Evolutionary conservation across 2,329 filamentous ascomycete genomes (phyloP).

Genomic region (Phaeosphaeriaceae sp.): DNA sequence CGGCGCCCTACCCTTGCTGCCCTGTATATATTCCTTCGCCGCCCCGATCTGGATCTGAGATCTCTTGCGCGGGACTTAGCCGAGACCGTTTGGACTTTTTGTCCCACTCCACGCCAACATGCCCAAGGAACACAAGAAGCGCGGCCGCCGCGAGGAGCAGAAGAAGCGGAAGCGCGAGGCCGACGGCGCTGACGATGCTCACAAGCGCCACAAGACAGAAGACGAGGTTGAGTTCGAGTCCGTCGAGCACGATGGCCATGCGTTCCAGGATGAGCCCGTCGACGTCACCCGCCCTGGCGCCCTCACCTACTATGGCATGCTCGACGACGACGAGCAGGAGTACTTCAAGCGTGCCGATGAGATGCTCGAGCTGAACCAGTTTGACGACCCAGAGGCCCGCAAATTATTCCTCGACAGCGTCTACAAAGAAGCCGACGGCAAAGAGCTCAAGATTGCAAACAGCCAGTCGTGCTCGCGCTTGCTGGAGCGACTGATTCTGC

Average conservation of each 20-base stretch:
- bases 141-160: constrained; percentile 62
- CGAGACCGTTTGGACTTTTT: constrained; percentile 24
- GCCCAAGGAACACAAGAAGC: constrained; percentile 68
- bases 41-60: not conserved
- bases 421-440: constrained; percentile 84
- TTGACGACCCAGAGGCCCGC: constrained; percentile 72
- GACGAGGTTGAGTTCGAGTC: constrained; percentile 27
- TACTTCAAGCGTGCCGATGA: constrained; percentile 93
- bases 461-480: constrained; percentile 94
- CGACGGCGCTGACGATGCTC: constrained; percentile 42
- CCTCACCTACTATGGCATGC: constrained; percentile 87
- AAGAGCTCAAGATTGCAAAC: constrained; percentile 94
- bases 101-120: constrained; percentile 47
- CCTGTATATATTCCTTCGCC: constrained; percentile 1
- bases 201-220: constrained; percentile 46
- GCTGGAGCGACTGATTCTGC: constrained; percentile 87
- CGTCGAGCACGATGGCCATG: constrained; percentile 15
- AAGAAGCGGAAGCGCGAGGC: constrained; percentile 55
- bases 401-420: constrained; percentile 74
- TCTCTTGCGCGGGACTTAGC: constrained; percentile 9
- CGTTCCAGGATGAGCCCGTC: constrained; percentile 36
- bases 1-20: not conserved
- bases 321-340: constrained; percentile 91
- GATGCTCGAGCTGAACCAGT: constrained; percentile 88
- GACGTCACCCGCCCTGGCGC: constrained; percentile 56